Base-by-base conservation (phyloP, 805 yeast species). In the Wickerhamiella azymoides region DNA sequence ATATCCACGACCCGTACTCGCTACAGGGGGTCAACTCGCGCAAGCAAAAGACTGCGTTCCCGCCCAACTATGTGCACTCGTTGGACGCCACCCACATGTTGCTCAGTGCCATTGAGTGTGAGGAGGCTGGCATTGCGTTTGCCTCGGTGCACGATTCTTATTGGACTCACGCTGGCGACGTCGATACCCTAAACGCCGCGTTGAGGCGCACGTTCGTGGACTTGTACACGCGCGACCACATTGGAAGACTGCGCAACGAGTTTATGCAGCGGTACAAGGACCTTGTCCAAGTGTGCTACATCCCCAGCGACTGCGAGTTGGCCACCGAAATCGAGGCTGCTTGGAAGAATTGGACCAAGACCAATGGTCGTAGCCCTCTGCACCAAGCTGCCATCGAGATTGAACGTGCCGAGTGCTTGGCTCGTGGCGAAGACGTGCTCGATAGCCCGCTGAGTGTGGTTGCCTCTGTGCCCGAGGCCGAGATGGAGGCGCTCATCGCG, bases 81-180 rank as follows among this genome's bases (percentile, higher is more conserved):
- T 68, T 89, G 48, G 98, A 89, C 70, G 97, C 97, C 1, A 80
- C 96, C 0, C 98, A 89, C 61, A 92, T 89, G 98, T 69, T 92
- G 43, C 65, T 88, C 68, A 81, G 95, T 8, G 94, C 96, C 0
- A 69, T 76, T 43, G 77, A 77, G 19, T 85, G 96, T 62, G 76
- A 80, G 4, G 71, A 77, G 36, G 59, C 60, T 1, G 76, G 74
- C 0, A 63, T 92, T 42, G 68, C 77, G 10, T 89, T 92, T 70
- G 96, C 97, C 0, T 78, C 97, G 0, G 98, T 89, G 19, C 98
- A 89, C 63, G 98, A 89, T 61, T 89, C 97, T 0, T 89, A 84
- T 62, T 89, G 98, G 98, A 86, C 97, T 0, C 97, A 92, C 60
- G 96, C 98, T 1, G 67, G 76, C 42, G 89, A 84, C 60, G 77